Evolutionary conservation across 805 yeast species (phyloP), one percentile per base, ranked within the genome.

Genomic region (Lipomyces lipofer): DNA sequence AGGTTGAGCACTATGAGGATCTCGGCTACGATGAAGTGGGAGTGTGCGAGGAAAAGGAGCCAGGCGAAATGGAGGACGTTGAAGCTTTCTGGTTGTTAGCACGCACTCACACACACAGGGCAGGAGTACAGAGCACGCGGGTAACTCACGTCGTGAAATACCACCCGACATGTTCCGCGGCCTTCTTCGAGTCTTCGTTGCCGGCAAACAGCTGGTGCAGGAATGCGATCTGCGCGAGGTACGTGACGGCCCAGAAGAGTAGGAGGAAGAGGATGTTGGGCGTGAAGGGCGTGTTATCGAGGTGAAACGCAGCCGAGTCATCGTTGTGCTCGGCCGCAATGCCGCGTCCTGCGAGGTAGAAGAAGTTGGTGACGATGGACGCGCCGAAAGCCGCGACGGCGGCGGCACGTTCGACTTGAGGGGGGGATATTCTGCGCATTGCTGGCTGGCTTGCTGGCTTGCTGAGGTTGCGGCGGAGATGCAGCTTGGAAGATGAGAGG

Each of bases 251-350:
- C 91, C 91, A 86, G 70, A 75, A 87, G 10, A 78, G 68, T 40
- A 80, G 68, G 1, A 71, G 44, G 29, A 66, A 62, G 40, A 60
- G 33, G 38, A 61, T 47, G 48, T 66, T 66, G 13, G 82, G 81
- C 1, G 89, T 79, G 73, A 87, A 87, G 12, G 95, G 94, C 2
- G 94, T 88, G 63, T 78, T 74, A 4, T 77, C 77, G 47, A 56
- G 48, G 30, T 52, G 57, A 43, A 56, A 56, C 22, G 56, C 53
- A 5, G 48, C 56, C 6, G 51, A 32, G n/a, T n/a, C n/a, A 25
- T 43, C 28, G 29, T 51, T 55, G 28, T 48, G 51, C 21, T 36
- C 51, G 27, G 47, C 51, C 36, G 58, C 77, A 71, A 77, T 76
- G 42, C 78, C 74, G 51, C 82, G 75, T 39, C 86, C 86, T 28